These are phyloP conservation scores for Penicillium ucsense DNA, from an alignment of 495 filamentous ascomycete species.

Conservation along the genomic window DNA sequence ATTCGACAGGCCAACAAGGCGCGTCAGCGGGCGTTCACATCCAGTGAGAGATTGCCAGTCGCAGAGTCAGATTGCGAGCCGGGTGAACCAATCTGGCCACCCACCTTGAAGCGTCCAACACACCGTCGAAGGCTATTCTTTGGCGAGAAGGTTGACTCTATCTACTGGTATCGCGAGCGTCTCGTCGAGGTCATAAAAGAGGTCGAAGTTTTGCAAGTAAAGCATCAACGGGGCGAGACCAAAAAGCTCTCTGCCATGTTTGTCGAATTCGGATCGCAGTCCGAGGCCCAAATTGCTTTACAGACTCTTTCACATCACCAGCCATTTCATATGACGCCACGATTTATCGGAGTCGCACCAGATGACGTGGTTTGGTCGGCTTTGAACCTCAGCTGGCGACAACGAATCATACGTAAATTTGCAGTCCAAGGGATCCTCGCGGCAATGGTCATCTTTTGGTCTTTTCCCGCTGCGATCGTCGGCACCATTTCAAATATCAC, in stretches of 20 bases:
- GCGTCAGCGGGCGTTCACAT: constrained; percentile 36
- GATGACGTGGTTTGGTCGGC: constrained; percentile 76
- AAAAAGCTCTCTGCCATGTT: constrained; percentile 61
- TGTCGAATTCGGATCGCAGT: constrained; percentile 71
- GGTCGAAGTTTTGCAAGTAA: constrained; percentile 53
- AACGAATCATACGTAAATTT: constrained; percentile 59
- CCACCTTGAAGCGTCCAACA: constrained; percentile 42
- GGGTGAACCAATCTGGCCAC: constrained; percentile 37
- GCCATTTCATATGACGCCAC: constrained; percentile 76
- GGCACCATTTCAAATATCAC: constrained; percentile 73
- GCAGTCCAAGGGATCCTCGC: constrained; percentile 57
- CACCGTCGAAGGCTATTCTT: constrained; percentile 42
- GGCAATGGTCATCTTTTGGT: constrained; percentile 82
- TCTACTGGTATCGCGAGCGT: constrained; percentile 70
- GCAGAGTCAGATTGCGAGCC: constrained; percentile 30
- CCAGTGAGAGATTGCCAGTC: constrained; percentile 14
- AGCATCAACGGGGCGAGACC: constrained; percentile 36
- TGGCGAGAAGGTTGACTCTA: constrained; percentile 71
- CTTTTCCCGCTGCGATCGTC: constrained; percentile 75
- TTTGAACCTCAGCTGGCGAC: constrained; percentile 75
- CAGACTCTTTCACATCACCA: constrained; percentile 78
- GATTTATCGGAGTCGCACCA: constrained; percentile 69
- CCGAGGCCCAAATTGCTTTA: constrained; percentile 69
- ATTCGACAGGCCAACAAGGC: constrained; percentile 50
- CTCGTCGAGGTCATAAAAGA: constrained; percentile 62